Base-by-base conservation (phyloP, 345 rosid species). In the Eucalyptus tenuipes region DNA sequence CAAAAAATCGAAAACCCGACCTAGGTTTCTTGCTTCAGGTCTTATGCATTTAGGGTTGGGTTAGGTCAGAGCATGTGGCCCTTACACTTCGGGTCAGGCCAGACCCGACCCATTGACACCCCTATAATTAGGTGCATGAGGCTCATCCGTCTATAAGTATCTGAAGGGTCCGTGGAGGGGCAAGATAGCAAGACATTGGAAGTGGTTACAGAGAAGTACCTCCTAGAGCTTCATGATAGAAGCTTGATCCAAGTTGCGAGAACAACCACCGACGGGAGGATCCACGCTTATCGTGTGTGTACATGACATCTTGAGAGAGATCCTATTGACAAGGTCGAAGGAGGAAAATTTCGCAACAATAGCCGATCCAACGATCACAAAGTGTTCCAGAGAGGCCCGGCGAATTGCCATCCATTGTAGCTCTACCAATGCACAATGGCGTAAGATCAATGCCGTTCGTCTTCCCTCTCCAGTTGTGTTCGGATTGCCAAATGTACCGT, bases 31-130 rank as follows among this genome's bases (percentile, higher is more conserved):
- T 18, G 55, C 55, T 52, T 52, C 1, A 18, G 1, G 55, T 52
- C 1, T 52, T 52, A 7, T 18, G 24, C 5, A 0, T 52, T 52
- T 52, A 52, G 57, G 57, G 1, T 52, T 2, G 0, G 24, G 4
- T 52, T 0, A 52, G 2, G 57, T 18, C 24, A 5, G 2, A 18
- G 0, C 57, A 52, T 2, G 1, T 7, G 57, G 10, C 57, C 57
- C 24, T 52, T 52, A 18, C 57, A 52, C 57, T 52, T 52, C 0
- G 1, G 24, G 24, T 52, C 24, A 0, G 24, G 57, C 10, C 1
- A 0, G 24, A 52, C 10, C 25, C 2, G 0, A 52, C 5, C 57
- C 57, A 18, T 52, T 18, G 24, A 1, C 57, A 52, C 57, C 24
- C 57, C 57, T 52, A 18, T 52, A 18, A 52, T 18, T 52, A 52